A percentile compares a stretch with the other conserved stretches of the same genome.
These are phyloP conservation scores for Ceratocystis papillata DNA, from an alignment of 2,329 filamentous ascomycete species.

Conservation along the genomic window DNA sequence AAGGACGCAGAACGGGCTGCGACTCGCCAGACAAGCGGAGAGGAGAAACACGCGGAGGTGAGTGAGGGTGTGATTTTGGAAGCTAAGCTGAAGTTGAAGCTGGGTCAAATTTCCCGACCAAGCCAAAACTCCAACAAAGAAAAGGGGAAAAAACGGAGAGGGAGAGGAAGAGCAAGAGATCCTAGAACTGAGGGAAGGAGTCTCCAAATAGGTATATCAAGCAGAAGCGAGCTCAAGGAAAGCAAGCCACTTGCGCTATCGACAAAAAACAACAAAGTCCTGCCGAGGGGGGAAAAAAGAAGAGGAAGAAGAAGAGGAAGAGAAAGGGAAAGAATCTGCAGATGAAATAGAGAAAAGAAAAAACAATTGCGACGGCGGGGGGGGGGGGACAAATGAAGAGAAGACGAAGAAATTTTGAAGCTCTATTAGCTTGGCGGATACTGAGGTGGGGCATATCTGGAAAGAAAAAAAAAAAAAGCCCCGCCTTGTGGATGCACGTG, in stretches of 20 bases:
- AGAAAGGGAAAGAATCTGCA: slow-evolving; percentile 13
- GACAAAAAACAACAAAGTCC: slow-evolving; percentile 25
- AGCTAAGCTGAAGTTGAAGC: slow-evolving; percentile 17
- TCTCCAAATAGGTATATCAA: neutral
- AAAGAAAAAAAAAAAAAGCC: neutral
- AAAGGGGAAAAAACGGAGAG: neutral
- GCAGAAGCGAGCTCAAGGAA: neutral
- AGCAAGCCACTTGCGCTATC: slow-evolving; percentile 14
- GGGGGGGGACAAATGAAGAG: slow-evolving; percentile 26
- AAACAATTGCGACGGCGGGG: slow-evolving; percentile 21
- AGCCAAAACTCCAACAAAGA: slow-evolving; percentile 15
- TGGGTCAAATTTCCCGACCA: slow-evolving; percentile 13
- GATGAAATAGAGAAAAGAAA: slow-evolving; percentile 18
- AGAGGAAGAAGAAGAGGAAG: slow-evolving; percentile 16
- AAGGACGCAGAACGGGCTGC: slow-evolving; percentile 57
- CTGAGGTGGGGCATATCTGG: slow-evolving; percentile 13
- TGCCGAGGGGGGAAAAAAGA: slow-evolving; percentile 20
- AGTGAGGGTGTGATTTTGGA: slow-evolving; percentile 27
- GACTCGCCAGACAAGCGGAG: slow-evolving; percentile 39
- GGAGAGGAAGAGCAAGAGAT: slow-evolving; percentile 6
- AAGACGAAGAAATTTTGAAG: slow-evolving; percentile 30
- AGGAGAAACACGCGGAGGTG: slow-evolving; percentile 40
- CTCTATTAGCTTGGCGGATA: slow-evolving; percentile 26
- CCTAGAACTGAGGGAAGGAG: neutral
- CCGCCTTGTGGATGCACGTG: slow-evolving; percentile 13